These are phyloP conservation scores for Aphanomyces stellatus DNA, from an alignment of 352 stramenopile species.

Conservation along the genomic window DNA sequence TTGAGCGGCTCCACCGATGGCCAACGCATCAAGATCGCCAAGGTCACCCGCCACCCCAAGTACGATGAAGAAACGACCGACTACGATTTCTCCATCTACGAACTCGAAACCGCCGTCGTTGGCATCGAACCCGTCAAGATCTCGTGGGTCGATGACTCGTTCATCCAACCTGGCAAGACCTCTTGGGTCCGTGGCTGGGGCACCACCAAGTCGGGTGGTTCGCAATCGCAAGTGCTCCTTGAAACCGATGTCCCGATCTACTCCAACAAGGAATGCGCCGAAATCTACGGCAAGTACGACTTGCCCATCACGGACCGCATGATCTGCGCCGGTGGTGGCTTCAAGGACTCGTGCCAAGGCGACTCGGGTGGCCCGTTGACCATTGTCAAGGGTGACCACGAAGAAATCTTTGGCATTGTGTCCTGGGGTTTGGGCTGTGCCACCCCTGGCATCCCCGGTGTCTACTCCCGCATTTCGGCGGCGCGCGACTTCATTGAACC, in stretches of 20 bases:
- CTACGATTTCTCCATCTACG: constrained; percentile 50
- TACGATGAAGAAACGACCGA: constrained; percentile 32
- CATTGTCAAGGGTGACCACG: constrained; percentile 6
- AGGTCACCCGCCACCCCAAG: constrained; percentile 39
- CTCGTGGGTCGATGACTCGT: constrained; percentile 27
- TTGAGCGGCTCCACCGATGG: constrained; percentile 31
- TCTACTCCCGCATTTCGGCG: constrained; percentile 3
- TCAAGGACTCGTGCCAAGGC: constrained; percentile 22
- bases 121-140: constrained; percentile 30
- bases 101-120: constrained; percentile 32
- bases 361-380: constrained; percentile 27
- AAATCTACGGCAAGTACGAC: neutral
- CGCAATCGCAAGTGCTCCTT: neutral
- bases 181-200: constrained; percentile 23
- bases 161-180: constrained; percentile 41
- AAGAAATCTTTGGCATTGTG: constrained; percentile 22
- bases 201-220: neutral
- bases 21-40: constrained; percentile 44
- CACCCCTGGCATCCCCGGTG: neutral
- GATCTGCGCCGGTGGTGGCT: constrained; percentile 39
- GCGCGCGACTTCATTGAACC: neutral
- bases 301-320: constrained; percentile 22
- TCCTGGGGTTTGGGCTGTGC: constrained; percentile 23
- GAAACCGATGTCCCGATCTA: neutral
- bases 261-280: neutral